A percentile compares a stretch with the other conserved stretches of the same genome.
These are phyloP conservation scores for Psilocybe cyanescens DNA, from an alignment of 768 basidiomycete species.

Conservation along the genomic window DNA sequence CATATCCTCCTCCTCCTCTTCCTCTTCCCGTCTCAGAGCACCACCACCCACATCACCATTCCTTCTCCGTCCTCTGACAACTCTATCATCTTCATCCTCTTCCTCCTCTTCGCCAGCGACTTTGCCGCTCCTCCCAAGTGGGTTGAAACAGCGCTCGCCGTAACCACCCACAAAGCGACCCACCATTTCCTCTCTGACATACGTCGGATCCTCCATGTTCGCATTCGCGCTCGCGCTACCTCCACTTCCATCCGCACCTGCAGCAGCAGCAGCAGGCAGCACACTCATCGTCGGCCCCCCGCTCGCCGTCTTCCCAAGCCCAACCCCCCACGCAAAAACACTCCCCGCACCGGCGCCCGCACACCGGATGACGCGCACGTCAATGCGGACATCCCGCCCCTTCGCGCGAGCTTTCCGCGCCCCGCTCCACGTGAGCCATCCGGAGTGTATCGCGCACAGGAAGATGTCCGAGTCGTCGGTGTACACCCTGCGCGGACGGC, in stretches of 20 bases:
- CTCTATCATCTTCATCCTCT: constrained; percentile 26
- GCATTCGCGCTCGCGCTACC: constrained; percentile 6
- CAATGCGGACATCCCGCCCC: constrained; percentile 44
- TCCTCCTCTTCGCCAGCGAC: constrained; percentile 21
- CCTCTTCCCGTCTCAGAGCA: constrained; percentile 24
- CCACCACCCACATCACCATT: background rate
- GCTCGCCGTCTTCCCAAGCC: constrained; percentile 1
- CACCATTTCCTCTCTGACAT: constrained; percentile 45
- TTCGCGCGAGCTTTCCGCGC: constrained; percentile 38
- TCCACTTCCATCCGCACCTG: constrained; percentile 8
- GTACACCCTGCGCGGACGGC: constrained; percentile 58
- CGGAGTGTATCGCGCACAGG: constrained; percentile 70
- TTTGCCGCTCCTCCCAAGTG: constrained; percentile 26
- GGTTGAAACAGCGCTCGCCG: constrained; percentile 41
- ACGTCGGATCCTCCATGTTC: constrained; percentile 13
- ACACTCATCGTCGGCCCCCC: background rate
- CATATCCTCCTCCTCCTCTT: constrained; percentile 28
- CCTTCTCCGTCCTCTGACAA: background rate
- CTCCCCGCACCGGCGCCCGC: constrained; percentile 33
- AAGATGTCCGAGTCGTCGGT: constrained; percentile 81
- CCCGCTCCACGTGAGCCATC: constrained; percentile 54
- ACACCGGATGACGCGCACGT: constrained; percentile 43
- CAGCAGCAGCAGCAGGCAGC: constrained; percentile 15
- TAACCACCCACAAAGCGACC: constrained; percentile 51
- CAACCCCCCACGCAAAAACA: constrained; percentile 26